phyloP scores from a whole-genome alignment of 129 eudicot species.

The Calendula officinalis region DNA sequence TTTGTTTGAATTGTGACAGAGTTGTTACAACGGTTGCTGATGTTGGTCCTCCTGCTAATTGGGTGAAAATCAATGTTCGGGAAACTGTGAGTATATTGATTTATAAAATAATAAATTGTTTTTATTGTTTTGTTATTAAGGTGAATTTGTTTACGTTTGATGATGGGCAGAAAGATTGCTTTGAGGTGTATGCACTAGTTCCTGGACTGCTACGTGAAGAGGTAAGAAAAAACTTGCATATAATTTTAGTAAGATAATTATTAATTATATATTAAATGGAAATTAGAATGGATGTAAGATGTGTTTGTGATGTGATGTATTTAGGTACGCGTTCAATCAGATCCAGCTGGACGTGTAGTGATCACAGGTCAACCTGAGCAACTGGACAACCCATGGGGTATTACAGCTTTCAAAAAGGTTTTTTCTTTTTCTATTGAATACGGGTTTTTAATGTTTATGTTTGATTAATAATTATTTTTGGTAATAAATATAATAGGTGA shows the following conservation, averaged over 20 bases:
- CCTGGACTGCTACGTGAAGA: conserved; percentile 93
- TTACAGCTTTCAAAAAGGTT: conserved; percentile 86
- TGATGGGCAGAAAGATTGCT: conserved; percentile 73
- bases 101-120: neutral
- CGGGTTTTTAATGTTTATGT: no score
- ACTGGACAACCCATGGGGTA: conserved; percentile 93
- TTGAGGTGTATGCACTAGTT: conserved; percentile 88
- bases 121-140: neutral
- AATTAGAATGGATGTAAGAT: no score
- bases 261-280: no score
- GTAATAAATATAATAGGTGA: conserved; percentile 41
- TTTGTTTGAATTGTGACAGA: conserved; percentile 33
- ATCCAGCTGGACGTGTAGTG: conserved; percentile 87
- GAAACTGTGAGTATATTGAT: conserved; percentile 63
- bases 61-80: conserved; percentile 91
- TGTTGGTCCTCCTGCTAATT: conserved; percentile 93
- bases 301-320: conserved; percentile 4
- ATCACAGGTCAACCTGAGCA: conserved; percentile 98
- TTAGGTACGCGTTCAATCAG: conserved; percentile 88
- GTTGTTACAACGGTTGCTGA: conserved; percentile 78
- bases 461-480: conserved; percentile 8
- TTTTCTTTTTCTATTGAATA: neutral
- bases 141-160: conserved; percentile 4
- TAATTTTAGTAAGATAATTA: neutral
- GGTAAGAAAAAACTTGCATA: conserved; percentile 49